Evolutionary conservation across 2,329 filamentous ascomycete genomes (phyloP).

Genomic region (Fusarium sp.): DNA sequence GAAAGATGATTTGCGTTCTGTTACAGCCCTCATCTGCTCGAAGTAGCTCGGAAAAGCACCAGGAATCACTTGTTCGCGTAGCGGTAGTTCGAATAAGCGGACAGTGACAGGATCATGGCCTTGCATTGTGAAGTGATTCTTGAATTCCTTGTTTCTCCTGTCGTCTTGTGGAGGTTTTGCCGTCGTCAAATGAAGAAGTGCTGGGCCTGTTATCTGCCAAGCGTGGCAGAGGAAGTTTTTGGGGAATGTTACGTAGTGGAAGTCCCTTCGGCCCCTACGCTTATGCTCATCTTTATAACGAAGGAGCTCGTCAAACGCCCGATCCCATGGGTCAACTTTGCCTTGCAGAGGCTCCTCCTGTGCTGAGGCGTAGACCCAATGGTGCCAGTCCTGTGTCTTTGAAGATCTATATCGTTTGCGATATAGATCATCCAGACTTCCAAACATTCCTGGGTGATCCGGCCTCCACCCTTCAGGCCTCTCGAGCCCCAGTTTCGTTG

Average conservation of each 20-base stretch:
- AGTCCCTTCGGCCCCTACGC: background rate
- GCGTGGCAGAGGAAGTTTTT: conserved; percentile 4
- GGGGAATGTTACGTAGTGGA: conserved; percentile 9
- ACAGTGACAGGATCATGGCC: background rate
- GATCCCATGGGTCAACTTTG: conserved; percentile 4
- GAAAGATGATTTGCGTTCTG: background rate
- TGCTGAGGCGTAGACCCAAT: conserved; percentile 3
- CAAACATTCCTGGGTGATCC: background rate
- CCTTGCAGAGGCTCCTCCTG: background rate
- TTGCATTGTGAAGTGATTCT: no score
- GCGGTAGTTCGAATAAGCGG: background rate
- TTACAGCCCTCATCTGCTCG: background rate
- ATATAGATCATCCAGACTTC: background rate
- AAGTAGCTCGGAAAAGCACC: conserved; percentile 1
- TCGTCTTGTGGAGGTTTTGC: background rate
- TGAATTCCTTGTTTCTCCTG: background rate
- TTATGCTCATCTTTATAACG: conserved; percentile 4
- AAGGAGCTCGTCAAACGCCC: conserved; percentile 6
- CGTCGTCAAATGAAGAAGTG: background rate
- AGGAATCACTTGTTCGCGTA: conserved; percentile 1
- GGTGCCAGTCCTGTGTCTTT: background rate
- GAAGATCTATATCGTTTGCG: background rate
- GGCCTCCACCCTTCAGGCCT: background rate
- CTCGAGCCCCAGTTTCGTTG: conserved; percentile 1
- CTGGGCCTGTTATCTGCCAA: conserved; percentile 9